Conservation (phyloP, 176 grass and related monocot species). For the Cenchrus americanus region DNA sequence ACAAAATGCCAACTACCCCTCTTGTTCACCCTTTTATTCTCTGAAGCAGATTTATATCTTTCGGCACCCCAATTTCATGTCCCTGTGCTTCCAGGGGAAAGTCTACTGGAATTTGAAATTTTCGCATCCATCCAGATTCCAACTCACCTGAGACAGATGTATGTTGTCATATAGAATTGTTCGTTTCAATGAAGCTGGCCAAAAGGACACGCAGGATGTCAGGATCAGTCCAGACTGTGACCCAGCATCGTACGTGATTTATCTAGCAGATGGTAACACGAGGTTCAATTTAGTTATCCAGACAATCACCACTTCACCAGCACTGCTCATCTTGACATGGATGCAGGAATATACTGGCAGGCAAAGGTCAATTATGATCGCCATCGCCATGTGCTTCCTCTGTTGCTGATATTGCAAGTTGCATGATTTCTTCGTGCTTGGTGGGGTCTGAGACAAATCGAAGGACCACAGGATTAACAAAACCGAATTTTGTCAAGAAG, state of each 20-base stretch:
- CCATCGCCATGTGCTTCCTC: not conserved
- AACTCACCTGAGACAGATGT: not conserved
- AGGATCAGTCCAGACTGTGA: not conserved
- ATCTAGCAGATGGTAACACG: not conserved
- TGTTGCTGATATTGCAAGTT: not conserved
- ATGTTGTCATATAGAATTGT: not conserved
- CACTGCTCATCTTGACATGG: not conserved
- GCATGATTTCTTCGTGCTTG: not conserved
- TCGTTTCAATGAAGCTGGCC: not conserved
- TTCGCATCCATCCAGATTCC: not conserved
- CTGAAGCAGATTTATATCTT: not conserved
- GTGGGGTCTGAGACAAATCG: not conserved
- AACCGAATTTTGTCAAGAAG: not conserved
- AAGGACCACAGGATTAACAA: not conserved
- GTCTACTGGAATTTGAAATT: not conserved
- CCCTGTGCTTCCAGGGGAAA: not conserved
- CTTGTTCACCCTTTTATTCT: not conserved
- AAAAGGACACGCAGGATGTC: not conserved
- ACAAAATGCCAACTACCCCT: not conserved
- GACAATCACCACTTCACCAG: not conserved
- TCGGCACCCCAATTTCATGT: not conserved
- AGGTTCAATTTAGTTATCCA: not conserved
- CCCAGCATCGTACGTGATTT: not conserved
- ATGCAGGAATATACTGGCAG: not conserved
- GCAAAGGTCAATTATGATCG: not conserved